Base-by-base conservation (phyloP, 768 basidiomycete species). In the Pisolithus sp. region DNA sequence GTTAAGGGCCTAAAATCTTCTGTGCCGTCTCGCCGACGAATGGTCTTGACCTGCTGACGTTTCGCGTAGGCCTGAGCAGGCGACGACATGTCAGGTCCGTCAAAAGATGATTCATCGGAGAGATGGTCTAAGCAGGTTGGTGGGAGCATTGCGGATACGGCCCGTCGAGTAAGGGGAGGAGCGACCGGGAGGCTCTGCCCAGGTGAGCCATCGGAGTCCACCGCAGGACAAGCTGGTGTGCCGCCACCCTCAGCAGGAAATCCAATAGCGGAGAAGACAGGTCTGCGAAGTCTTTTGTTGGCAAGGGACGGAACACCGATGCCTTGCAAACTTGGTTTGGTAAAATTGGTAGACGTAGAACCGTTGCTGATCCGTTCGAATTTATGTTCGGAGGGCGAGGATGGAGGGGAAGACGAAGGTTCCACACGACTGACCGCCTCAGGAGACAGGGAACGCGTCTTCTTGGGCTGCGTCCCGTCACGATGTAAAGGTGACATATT, bases 31-130 rank as follows among this genome's bases (percentile, higher is more conserved):
- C 86, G 83, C 40, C 87, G 74, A 48, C 89, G 76, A 53, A 90
- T 80, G 1, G 89, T 87, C 73, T 80, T 88, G 15, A 81, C 76
- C 55, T 87, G 82, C 53, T 89, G 88, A 37, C 89, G 80, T 59
- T 80, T 82, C 0, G 85, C 79, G 62, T 90, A 91, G 5, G 87
- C 86, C 59, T 85, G 83, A 31, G 89, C 89, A 39, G 89, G 88
- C 0, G 86, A 88, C 28, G 86, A 88, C 77, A 83, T 77, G 57
- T 87, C 86, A 12, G 76, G 76, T 18, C 76, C 76, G 37, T 71
- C 72, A 57, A 85, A 82, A 50, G 82, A 83, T 18, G 71, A 66
- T 37, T 68, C 71, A 20, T 74, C 69, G n/a, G 83, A 82, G 34
- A 78, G 75, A 49, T 79, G 75, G 36, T 81, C 80, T 6, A 59